Evolutionary conservation across 805 yeast species (phyloP), one percentile per base, ranked within the genome.

Genomic region (Kazachstania martiniae): DNA sequence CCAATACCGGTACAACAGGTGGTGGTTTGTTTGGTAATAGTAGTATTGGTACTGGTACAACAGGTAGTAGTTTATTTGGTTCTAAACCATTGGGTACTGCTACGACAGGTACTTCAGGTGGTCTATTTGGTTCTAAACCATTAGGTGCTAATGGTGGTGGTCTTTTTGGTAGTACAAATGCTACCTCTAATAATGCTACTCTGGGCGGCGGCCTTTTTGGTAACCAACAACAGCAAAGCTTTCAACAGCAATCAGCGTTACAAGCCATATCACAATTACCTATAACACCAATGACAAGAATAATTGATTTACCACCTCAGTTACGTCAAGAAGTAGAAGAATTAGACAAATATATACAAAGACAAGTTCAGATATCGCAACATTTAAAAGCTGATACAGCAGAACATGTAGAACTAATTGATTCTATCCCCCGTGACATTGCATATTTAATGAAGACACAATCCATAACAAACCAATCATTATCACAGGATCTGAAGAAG

Each of bases 391-490:
- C 74, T 5, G 80, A 76, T 41, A 64, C 69, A 37, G 58, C 56
- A n/a, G 73, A 72, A 24, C 93, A 82, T 43, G 65, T 68, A 28
- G 74, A 69, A 38, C 61, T 81, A 27, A 71, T 82, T 27, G 71
- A 66, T 23, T 74, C 86, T 33, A 73, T 82, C 33, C 91, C 91
- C 4, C 68, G 77, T 43, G 93, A 82, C 50, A 70, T 78, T 25
- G 66, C 66, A 37, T 82, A 68, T 47, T 56, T 82, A 39, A 71
- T 70, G 34, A 72, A 74, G 41, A 72, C 72, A 39, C 69, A 75
- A 39, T 64, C 73, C 2, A 66, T 78, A 4, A 72, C 83, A 3
- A 76, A 72, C 41, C 85, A 76, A 53, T 81, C 85, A 3, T 47
- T 71, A 32, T 59, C 62, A 12, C 63, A 62, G 37, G 76, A 71